Evolutionary conservation across 257 asterid species (phyloP).

Genomic region (Pogostemon cablin): DNA sequence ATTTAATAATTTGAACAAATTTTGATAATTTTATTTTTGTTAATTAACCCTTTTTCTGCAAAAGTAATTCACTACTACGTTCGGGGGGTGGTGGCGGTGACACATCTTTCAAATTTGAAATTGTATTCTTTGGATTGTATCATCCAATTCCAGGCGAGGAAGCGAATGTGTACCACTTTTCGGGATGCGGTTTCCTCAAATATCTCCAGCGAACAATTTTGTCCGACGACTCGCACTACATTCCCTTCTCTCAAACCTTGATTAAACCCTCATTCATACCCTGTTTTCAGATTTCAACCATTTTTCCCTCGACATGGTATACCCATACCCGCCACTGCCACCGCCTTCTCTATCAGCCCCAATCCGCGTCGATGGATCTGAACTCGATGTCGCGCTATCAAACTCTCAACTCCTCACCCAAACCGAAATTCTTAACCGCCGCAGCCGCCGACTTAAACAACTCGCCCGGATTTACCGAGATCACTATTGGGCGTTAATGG

Average conservation of each 20-base stretch:
- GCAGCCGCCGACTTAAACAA: constrained; percentile 47
- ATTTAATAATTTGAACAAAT: too few relatives aligned
- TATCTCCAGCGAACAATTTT: too few relatives aligned
- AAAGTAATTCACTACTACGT: too few relatives aligned
- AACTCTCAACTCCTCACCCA: constrained; percentile 62
- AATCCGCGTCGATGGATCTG: constrained; percentile 58
- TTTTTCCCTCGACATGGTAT: constrained; percentile 30
- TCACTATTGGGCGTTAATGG: constrained; percentile 57
- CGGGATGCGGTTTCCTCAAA: too few relatives aligned
- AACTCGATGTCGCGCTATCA: constrained; percentile 49
- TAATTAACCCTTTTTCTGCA: too few relatives aligned
- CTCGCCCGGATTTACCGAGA: constrained; percentile 50
- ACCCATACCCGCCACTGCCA: constrained; percentile 49
- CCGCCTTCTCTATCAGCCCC: constrained; percentile 51
- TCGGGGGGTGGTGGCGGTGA: too few relatives aligned
- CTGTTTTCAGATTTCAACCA: constrained; percentile 17
- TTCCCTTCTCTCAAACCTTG: constrained; percentile 15
- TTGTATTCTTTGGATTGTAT: too few relatives aligned
- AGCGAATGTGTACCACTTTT: too few relatives aligned
- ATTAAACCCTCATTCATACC: background rate
- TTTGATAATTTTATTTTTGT: too few relatives aligned
- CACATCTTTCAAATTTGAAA: too few relatives aligned
- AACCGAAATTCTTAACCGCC: constrained; percentile 51
- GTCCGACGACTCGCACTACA: too few relatives aligned
- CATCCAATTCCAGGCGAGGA: too few relatives aligned